Conservation (phyloP, 1,284 basidiomycete species). For the Thelephora terrestris region DNA sequence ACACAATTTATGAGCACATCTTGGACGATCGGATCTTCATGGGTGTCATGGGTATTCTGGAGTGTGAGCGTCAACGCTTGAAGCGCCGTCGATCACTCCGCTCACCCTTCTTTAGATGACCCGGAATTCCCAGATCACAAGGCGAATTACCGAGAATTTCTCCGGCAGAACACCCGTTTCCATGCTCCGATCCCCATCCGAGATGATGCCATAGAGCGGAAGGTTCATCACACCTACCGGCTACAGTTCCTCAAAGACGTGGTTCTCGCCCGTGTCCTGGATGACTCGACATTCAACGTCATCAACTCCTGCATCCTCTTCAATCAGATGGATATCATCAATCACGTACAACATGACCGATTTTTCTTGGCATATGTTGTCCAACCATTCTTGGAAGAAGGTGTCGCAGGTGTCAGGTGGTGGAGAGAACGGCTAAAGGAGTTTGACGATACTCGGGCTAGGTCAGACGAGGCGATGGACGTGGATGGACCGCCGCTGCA, state of each 20-base stretch:
- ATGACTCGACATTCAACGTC: constrained; percentile 96
- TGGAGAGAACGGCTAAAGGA: constrained; percentile 18
- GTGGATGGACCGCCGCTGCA: constrained; percentile 27
- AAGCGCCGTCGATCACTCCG: constrained; percentile 9
- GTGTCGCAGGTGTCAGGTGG: constrained; percentile 16
- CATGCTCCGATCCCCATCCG: constrained; percentile 79
- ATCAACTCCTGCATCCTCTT: constrained; percentile 97
- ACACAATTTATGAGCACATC: constrained; percentile 90
- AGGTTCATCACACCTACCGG: constrained; percentile 95
- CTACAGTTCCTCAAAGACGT: constrained; percentile 97
- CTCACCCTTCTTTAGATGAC: constrained; percentile 55
- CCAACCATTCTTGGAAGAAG: constrained; percentile 61
- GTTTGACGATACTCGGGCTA: constrained; percentile 15
- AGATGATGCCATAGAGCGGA: constrained; percentile 64
- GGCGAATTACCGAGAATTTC: constrained; percentile 93
- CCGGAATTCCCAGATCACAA: constrained; percentile 94
- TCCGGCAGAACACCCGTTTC: constrained; percentile 73
- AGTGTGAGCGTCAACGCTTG: constrained; percentile 56
- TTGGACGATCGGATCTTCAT: constrained; percentile 89
- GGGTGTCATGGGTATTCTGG: constrained; percentile 92
- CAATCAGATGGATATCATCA: constrained; percentile 98
- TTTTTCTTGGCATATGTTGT: constrained; percentile 74
- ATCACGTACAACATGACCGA: constrained; percentile 75
- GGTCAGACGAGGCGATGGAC: constrained; percentile 23
- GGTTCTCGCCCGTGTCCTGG: constrained; percentile 86